A percentile compares a stretch with the other conserved stretches of the same genome.
Evolutionary conservation across 2,329 filamentous ascomycete species (phyloP).

Genomic region (Venturia nashicola): DNA sequence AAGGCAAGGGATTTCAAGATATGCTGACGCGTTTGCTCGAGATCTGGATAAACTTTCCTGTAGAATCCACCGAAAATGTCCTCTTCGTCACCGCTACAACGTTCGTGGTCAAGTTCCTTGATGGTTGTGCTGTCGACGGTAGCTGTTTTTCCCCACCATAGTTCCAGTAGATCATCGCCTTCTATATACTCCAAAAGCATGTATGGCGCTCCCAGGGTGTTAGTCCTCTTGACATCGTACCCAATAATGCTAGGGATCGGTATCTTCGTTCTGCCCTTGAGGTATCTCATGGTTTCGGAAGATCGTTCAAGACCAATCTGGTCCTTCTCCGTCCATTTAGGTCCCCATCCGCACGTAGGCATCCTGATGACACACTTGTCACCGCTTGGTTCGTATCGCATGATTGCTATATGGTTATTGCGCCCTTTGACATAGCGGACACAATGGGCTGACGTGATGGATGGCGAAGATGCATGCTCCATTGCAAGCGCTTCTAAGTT

Average conservation of each 20-base stretch:
- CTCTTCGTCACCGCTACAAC: neutral
- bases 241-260: slow-evolving; percentile 1
- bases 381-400: neutral
- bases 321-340: neutral
- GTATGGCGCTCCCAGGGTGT: neutral
- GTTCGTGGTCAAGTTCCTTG: neutral
- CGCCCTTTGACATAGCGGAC: neutral
- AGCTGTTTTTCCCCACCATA: neutral
- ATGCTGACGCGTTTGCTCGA: neutral
- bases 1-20: slow-evolving; percentile 2
- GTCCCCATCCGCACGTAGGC: neutral
- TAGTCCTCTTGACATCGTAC: neutral
- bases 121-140: no score
- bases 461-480: neutral
- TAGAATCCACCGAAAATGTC: neutral
- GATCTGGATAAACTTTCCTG: neutral
- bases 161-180: neutral
- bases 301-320: neutral
- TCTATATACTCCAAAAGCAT: neutral
- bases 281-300: neutral
- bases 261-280: neutral
- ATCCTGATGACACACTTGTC: neutral
- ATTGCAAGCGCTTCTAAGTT: neutral
- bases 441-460: neutral
- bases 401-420: neutral